Percentiles rank a stretch among this genome's conserved stretches.
phyloP scores from a whole-genome alignment of 1,139 yeast species.

The Blastobotrys capitulatus region DNA sequence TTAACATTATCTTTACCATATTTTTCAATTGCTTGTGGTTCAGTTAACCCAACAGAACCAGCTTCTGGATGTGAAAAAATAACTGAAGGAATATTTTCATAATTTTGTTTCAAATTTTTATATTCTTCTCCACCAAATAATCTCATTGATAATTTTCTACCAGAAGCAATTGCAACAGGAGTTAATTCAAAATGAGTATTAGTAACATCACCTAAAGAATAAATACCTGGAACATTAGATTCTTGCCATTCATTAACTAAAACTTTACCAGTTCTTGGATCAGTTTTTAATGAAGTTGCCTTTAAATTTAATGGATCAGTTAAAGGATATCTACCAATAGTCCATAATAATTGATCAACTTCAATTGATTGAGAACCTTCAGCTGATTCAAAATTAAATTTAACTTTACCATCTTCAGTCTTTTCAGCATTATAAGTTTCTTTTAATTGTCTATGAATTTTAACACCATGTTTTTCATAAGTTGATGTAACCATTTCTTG shows the following conservation, averaged over 20 bases:
- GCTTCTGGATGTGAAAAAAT: constrained; percentile 97
- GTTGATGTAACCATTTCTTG: constrained; percentile 73
- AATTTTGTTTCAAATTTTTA: constrained; percentile 72
- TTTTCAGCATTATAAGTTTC: constrained; percentile 45
- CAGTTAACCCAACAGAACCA: constrained; percentile 85
- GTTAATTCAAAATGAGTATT: constrained; percentile 83
- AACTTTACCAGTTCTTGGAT: constrained; percentile 50
- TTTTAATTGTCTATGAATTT: constrained; percentile 63
- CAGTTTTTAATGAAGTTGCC: constrained; percentile 61
- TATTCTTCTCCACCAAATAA: constrained; percentile 73
- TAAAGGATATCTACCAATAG: constrained; percentile 82
- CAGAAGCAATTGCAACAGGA: constrained; percentile 98
- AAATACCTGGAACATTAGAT: constrained; percentile 65
- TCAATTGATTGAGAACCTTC: constrained; percentile 38
- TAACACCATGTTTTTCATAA: constrained; percentile 73
- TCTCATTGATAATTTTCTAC: constrained; percentile 87
- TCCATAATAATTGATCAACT: constrained; percentile 87
- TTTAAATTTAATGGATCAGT: constrained; percentile 66
- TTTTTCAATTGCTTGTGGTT: constrained; percentile 65
- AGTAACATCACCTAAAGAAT: constrained; percentile 88
- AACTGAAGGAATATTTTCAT: constrained; percentile 80
- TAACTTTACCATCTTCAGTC: constrained; percentile 53
- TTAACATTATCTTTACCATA: constrained; percentile 80
- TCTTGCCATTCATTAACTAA: constrained; percentile 83
- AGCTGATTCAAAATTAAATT: constrained; percentile 41